Percentiles rank a stretch among this genome's conserved stretches.
These are phyloP conservation scores for Pulveroboletus sp. DNA, from an alignment of 768 basidiomycete genomes.

Conservation along the genomic window DNA sequence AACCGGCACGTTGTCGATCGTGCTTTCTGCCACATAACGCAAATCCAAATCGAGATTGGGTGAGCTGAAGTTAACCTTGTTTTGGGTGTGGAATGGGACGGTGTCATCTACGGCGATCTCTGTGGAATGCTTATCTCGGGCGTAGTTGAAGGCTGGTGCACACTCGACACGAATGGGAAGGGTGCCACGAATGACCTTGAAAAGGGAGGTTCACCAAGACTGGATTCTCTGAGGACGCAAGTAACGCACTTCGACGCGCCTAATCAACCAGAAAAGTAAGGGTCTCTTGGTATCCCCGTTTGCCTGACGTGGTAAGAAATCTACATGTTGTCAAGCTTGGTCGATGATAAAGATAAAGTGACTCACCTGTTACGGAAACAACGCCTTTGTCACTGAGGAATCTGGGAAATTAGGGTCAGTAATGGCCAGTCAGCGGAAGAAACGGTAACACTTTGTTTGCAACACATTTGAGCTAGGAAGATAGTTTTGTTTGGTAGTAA, in stretches of 20 bases:
- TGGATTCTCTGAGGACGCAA: not conserved
- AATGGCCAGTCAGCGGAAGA: not conserved
- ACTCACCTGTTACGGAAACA: constrained; percentile 71
- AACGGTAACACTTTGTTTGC: constrained; percentile 72
- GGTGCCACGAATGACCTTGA: constrained; percentile 74
- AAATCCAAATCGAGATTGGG: constrained; percentile 65
- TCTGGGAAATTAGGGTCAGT: constrained; percentile 24
- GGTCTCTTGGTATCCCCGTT: constrained; percentile 47
- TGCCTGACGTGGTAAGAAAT: constrained; percentile 73
- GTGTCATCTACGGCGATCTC: constrained; percentile 50
- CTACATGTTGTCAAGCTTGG: constrained; percentile 34
- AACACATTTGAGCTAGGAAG: constrained; percentile 81
- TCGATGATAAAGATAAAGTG: not conserved
- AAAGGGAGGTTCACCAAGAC: not conserved
- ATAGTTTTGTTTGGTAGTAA: constrained; percentile 79
- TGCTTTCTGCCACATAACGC: constrained; percentile 65
- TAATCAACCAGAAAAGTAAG: constrained; percentile 79
- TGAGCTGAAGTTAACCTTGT: constrained; percentile 64
- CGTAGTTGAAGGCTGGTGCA: constrained; percentile 97
- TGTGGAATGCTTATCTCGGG: constrained; percentile 69
- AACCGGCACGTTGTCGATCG: constrained; percentile 44
- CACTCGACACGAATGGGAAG: constrained; percentile 84
- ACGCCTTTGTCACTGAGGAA: constrained; percentile 90
- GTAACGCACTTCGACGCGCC: constrained; percentile 63
- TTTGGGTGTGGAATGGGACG: constrained; percentile 37